These are phyloP conservation scores for Candida endomychidarum DNA, from an alignment of 805 yeast genomes.

Conservation along the genomic window DNA sequence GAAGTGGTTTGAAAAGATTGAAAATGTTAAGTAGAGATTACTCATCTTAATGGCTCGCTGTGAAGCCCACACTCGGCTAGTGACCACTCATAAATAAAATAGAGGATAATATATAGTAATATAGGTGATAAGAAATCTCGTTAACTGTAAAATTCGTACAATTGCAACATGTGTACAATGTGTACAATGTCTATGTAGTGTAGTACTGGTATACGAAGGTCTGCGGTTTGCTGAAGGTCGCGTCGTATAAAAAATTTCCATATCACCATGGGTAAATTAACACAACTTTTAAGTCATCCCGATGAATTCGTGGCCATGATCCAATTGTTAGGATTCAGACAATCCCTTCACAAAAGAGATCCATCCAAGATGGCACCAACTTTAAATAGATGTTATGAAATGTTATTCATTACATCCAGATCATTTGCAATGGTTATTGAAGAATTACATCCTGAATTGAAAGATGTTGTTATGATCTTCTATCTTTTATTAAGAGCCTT, in stretches of 20 bases:
- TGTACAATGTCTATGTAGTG: too few species aligned
- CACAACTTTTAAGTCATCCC: slow-evolving; percentile 67
- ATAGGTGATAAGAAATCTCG: too few species aligned
- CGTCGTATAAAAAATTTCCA: too few species aligned
- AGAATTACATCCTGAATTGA: slow-evolving; percentile 87
- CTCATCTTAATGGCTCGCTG: neutral
- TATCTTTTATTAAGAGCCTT: slow-evolving; percentile 85
- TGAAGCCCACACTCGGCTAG: too few species aligned
- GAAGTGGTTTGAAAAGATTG: slow-evolving; percentile 51
- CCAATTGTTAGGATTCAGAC: slow-evolving; percentile 55
- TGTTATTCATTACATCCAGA: slow-evolving; percentile 73
- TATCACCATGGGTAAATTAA: slow-evolving; percentile 54
- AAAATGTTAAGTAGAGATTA: slow-evolving; percentile 19
- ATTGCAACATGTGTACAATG: too few species aligned
- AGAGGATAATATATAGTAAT: too few species aligned
- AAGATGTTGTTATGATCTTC: slow-evolving; percentile 79
- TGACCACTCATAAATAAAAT: too few species aligned
- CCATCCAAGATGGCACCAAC: slow-evolving; percentile 23
- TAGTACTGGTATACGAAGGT: too few species aligned
- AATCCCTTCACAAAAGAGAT: slow-evolving; percentile 51
- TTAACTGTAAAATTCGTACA: too few species aligned
- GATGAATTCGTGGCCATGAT: slow-evolving; percentile 66
- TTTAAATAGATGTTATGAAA: slow-evolving; percentile 62
- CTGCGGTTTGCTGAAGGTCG: too few species aligned
- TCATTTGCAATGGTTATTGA: slow-evolving; percentile 92